phyloP scores from a whole-genome alignment of 1,139 yeast species.

The Debaryomycetaceae sp. region DNA sequence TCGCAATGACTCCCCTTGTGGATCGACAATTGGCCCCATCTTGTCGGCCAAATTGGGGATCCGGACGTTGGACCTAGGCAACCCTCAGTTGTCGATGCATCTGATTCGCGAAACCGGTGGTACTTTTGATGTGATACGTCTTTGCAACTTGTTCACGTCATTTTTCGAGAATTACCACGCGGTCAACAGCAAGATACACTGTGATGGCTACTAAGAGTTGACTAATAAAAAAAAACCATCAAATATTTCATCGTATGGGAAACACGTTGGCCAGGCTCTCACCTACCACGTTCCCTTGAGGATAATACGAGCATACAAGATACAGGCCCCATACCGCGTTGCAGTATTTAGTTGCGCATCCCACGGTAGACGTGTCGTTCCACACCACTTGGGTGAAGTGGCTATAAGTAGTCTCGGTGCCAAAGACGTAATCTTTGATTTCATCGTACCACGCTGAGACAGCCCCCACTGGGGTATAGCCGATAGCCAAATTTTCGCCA shows the following conservation, averaged over 20 bases:
- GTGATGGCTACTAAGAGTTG: slow-evolving; percentile 17
- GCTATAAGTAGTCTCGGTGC: slow-evolving; percentile 23
- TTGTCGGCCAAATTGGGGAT: slow-evolving; percentile 85
- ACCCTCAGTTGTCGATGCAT: slow-evolving; percentile 94
- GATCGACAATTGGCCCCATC: slow-evolving; percentile 95
- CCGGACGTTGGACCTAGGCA: slow-evolving; percentile 87
- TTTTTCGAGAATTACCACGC: slow-evolving; percentile 46
- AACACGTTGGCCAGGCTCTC: slow-evolving; percentile 23
- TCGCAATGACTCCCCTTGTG: slow-evolving; percentile 90
- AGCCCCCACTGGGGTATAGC: slow-evolving; percentile 28
- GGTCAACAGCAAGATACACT: slow-evolving; percentile 25
- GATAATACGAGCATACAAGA: slow-evolving; percentile 56
- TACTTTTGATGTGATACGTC: slow-evolving; percentile 60
- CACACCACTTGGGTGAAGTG: slow-evolving; percentile 43
- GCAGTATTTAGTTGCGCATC: slow-evolving; percentile 38
- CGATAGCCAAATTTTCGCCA: slow-evolving; percentile 39
- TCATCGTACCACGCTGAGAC: slow-evolving; percentile 37
- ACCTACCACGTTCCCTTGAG: slow-evolving; percentile 59
- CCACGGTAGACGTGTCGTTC: slow-evolving; percentile 31
- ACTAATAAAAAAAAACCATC: slow-evolving; percentile 2
- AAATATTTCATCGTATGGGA: slow-evolving; percentile 11
- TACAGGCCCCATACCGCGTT: slow-evolving; percentile 48
- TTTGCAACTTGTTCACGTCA: slow-evolving; percentile 56
- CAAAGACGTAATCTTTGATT: slow-evolving; percentile 24
- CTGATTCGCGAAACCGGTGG: slow-evolving; percentile 95